Percentiles rank a stretch among this genome's conserved stretches.
phyloP scores from a whole-genome alignment of 768 basidiomycete genomes.

The Tulasnella sp. region DNA sequence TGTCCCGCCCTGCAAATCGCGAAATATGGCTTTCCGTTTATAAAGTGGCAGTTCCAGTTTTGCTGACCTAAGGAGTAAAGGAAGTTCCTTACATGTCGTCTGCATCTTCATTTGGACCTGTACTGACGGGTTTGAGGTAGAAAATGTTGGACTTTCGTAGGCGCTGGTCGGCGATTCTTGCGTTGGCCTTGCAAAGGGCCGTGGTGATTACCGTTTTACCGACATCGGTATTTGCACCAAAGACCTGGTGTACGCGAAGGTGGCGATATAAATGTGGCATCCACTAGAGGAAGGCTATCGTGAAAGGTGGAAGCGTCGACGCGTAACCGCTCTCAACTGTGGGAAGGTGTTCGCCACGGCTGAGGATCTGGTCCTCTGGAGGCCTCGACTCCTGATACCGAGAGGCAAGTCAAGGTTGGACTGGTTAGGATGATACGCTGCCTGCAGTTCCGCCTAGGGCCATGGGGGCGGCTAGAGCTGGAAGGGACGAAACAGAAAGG shows the following conservation, averaged over 20 bases:
- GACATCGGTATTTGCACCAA: slow-evolving; percentile 93
- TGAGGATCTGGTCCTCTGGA: too few relatives aligned
- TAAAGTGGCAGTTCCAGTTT: slow-evolving; percentile 7
- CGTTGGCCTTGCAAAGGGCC: slow-evolving; percentile 64
- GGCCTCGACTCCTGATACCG: too few relatives aligned
- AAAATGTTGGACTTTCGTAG: slow-evolving; percentile 21
- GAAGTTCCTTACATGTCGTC: slow-evolving; percentile 59
- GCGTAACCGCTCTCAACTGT: too few relatives aligned
- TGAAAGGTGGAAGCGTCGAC: too few relatives aligned
- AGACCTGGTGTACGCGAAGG: slow-evolving; percentile 78
- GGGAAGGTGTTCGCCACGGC: too few relatives aligned
- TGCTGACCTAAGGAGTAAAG: background rate
- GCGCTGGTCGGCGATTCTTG: slow-evolving; percentile 20
- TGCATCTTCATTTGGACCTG: slow-evolving; percentile 65
- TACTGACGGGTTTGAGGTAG: slow-evolving; percentile 76
- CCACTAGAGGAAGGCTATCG: too few relatives aligned
- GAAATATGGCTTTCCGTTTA: slow-evolving; percentile 46
- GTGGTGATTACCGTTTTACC: slow-evolving; percentile 88
- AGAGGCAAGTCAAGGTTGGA: too few relatives aligned
- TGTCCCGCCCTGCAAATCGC: slow-evolving; percentile 27
- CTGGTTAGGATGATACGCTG: too few relatives aligned
- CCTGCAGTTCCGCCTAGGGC: too few relatives aligned
- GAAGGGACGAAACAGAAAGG: too few relatives aligned
- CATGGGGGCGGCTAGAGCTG: too few relatives aligned
- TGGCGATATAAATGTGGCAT: slow-evolving; percentile 82